Evolutionary conservation across 208 protist genomes (phyloP).

Genomic region (Acanthamoeba pearcei): DNA sequence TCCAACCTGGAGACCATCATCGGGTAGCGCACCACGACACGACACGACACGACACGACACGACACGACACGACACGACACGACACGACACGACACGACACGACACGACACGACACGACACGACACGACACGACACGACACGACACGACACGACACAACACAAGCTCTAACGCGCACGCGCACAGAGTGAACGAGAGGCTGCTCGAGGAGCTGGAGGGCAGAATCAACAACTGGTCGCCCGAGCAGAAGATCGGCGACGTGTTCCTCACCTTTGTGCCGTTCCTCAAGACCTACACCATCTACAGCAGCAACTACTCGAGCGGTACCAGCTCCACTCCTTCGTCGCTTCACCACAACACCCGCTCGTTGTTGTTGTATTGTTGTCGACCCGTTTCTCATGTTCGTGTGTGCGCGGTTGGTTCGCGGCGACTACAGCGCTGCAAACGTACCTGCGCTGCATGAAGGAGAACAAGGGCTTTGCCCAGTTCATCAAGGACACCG

Average conservation of each 20-base stretch:
- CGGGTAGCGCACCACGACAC: no score
- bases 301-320: conserved; percentile 67
- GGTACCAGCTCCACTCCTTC: background rate
- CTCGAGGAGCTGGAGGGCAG: conserved; percentile 34
- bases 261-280: conserved; percentile 54
- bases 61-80: no score
- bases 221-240: conserved; percentile 60
- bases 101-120: no score
- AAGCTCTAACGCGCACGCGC: background rate
- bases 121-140: no score
- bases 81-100: no score
- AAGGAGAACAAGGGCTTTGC: conserved; percentile 61
- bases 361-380: background rate
- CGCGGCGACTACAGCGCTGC: background rate
- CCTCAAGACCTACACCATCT: conserved; percentile 65
- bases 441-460: conserved; percentile 44
- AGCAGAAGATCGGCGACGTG: conserved; percentile 66
- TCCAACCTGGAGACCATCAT: conserved; percentile 64
- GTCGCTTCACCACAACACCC: no score
- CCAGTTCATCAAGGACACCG: conserved; percentile 68
- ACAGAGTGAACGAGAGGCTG: conserved; percentile 48
- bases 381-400: background rate
- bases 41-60: no score
- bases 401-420: background rate
- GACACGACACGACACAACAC: no score